Conservation (phyloP, 495 filamentous ascomycete genomes). For the Chaetomium tenue region DNA sequence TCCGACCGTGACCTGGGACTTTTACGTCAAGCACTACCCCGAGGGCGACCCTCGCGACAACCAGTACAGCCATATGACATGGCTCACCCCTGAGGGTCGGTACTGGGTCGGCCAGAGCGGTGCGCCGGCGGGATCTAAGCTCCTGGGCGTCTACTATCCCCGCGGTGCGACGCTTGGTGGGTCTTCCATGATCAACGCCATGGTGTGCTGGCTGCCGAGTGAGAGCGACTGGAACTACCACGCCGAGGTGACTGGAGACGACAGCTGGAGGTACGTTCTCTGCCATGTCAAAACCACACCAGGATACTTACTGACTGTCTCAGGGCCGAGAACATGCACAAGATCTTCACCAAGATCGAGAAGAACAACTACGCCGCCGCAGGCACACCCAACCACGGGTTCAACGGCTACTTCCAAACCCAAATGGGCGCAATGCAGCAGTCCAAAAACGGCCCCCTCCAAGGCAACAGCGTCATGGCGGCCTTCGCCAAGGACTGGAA, state of each 20-base stretch:
- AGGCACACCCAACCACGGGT: constrained; percentile 6
- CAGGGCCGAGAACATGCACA: constrained; percentile 16
- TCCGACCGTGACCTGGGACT: constrained; percentile 8
- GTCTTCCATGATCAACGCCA: constrained; percentile 13
- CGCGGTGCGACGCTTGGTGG: constrained; percentile 10
- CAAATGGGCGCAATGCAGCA: constrained; percentile 37
- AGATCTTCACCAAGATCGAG: constrained; percentile 11
- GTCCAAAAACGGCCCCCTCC: constrained; percentile 23
- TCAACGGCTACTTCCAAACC: constrained; percentile 33
- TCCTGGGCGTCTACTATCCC: constrained; percentile 10
- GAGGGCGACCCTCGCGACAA: constrained; percentile 11
- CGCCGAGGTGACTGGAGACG: constrained; percentile 10
- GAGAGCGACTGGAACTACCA: constrained; percentile 15
- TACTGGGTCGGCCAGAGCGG: constrained; percentile 14
- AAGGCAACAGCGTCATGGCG: constrained; percentile 37
- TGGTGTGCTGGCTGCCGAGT: constrained; percentile 13
- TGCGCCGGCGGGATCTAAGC: constrained; percentile 8
- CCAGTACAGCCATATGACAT: constrained; percentile 14
- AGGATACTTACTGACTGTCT: not conserved
- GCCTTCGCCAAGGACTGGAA: constrained; percentile 33
- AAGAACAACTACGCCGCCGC: constrained; percentile 6
- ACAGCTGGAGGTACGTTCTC: constrained; percentile 6
- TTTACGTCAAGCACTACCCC: constrained; percentile 16
- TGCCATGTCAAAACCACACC: not conserved
- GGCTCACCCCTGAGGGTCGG: constrained; percentile 6